Conservation (phyloP, 805 yeast genomes). For the Kluyveromyces wickerhamii region DNA sequence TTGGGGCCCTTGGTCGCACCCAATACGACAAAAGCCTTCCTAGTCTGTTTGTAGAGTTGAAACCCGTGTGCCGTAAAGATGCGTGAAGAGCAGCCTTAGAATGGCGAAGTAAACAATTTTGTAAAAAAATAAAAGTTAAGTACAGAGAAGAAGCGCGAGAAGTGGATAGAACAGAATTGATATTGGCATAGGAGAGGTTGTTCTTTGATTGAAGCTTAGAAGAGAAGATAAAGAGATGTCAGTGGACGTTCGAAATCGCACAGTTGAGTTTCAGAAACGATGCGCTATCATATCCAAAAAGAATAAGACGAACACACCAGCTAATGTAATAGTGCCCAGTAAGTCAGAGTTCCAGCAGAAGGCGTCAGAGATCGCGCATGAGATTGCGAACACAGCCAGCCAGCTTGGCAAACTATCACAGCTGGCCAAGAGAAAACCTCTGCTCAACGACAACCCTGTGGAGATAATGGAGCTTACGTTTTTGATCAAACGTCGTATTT, state of each 20-base stretch:
- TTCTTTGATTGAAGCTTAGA: not conserved
- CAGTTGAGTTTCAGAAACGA: slow-evolving; percentile 70
- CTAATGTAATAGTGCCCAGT: slow-evolving; percentile 31
- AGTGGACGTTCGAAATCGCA: slow-evolving; percentile 61
- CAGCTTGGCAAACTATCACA: slow-evolving; percentile 70
- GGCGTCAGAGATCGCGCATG: slow-evolving; percentile 82
- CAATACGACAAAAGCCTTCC: too few relatives aligned
- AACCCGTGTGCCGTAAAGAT: too few relatives aligned
- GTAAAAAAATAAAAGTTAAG: too few relatives aligned
- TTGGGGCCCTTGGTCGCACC: too few relatives aligned
- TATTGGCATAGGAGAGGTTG: not conserved
- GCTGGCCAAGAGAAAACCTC: slow-evolving; percentile 80
- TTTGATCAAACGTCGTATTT: slow-evolving; percentile 43
- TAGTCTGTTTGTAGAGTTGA: too few relatives aligned
- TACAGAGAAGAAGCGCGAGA: too few relatives aligned
- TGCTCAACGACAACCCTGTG: slow-evolving; percentile 89
- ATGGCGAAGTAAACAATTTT: too few relatives aligned
- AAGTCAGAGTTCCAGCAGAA: slow-evolving; percentile 56
- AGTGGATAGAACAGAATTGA: slow-evolving; percentile 4
- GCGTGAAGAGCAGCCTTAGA: too few relatives aligned
- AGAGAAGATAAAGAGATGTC: not conserved
- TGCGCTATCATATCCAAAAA: slow-evolving; percentile 21
- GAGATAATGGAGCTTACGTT: slow-evolving; percentile 90
- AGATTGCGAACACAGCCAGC: slow-evolving; percentile 78
- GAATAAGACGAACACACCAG: slow-evolving; percentile 19